Percentiles rank a stretch among this genome's conserved stretches.
Conservation (phyloP, 495 filamentous ascomycete genomes). For the Aspergillus nidulans region DNA sequence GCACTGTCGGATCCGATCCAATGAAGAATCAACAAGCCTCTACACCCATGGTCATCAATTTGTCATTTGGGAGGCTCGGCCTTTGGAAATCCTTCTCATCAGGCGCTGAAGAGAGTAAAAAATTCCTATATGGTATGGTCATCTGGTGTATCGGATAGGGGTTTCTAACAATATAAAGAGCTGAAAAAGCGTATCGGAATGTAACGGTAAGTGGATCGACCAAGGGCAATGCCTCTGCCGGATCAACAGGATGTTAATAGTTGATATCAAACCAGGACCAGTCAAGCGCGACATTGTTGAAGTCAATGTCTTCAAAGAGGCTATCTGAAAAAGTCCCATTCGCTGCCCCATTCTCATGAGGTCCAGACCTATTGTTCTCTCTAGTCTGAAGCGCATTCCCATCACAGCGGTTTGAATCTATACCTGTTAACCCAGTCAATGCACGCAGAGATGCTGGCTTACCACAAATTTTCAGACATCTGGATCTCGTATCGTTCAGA, state of each 20-base stretch:
- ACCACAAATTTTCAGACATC: not conserved
- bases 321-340: not conserved
- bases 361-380: not conserved
- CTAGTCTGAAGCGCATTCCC: not conserved
- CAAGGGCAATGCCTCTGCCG: not conserved
- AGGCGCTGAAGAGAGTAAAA: not conserved
- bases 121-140: not conserved
- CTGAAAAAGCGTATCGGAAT: not conserved
- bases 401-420: not conserved
- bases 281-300: not conserved
- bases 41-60: not conserved
- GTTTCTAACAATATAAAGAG: not conserved
- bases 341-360: not conserved
- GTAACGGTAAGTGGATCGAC: not conserved
- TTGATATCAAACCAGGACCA: not conserved
- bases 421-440: not conserved
- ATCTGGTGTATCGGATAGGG: not conserved
- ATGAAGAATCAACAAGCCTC: not conserved
- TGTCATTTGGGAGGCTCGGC: not conserved
- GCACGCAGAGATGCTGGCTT: not conserved
- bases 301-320: not conserved
- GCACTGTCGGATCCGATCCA: not conserved
- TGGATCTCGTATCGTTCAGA: not conserved
- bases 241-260: not conserved
- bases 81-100: too few species aligned